Evolutionary conservation across 768 basidiomycete species (phyloP).

Genomic region (Termitomyces titanicus): DNA sequence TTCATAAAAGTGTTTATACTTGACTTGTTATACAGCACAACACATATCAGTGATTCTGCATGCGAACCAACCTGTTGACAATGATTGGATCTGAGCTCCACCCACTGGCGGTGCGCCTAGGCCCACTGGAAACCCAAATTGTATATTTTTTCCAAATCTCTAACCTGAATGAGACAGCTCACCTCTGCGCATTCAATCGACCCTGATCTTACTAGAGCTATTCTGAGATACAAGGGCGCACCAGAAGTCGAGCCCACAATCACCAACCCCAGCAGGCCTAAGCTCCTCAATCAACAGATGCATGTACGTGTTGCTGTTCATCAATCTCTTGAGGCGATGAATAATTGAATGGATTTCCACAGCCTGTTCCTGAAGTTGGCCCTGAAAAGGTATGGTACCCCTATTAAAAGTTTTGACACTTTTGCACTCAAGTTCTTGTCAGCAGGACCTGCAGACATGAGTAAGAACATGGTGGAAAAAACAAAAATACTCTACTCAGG

Average conservation of each 20-base stretch:
- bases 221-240: conserved; percentile 30
- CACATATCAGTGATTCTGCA: conserved; percentile 33
- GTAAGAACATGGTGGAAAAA: conserved; percentile 2
- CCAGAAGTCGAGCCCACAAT: conserved; percentile 23
- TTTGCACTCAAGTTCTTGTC: background rate
- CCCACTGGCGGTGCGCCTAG: conserved; percentile 17
- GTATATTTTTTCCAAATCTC: conserved; percentile 6
- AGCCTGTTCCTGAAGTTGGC: conserved; percentile 15
- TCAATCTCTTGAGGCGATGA: background rate
- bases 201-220: conserved; percentile 24
- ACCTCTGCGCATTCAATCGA: conserved; percentile 11
- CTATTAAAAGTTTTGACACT: background rate
- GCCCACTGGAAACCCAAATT: conserved; percentile 18
- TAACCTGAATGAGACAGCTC: background rate
- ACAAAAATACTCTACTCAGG: conserved; percentile 1
- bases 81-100: conserved; percentile 41
- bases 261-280: conserved; percentile 11
- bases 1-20: background rate
- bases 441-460: conserved; percentile 16
- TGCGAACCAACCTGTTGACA: conserved; percentile 39
- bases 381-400: conserved; percentile 11
- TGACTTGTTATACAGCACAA: conserved; percentile 22
- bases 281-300: conserved; percentile 19
- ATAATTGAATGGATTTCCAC: background rate
- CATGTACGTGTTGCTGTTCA: conserved; percentile 12